Percentiles rank a stretch among this genome's conserved stretches.
phyloP scores from a whole-genome alignment of 192 early-diverging fungal species.

The Coemansia sp. region DNA sequence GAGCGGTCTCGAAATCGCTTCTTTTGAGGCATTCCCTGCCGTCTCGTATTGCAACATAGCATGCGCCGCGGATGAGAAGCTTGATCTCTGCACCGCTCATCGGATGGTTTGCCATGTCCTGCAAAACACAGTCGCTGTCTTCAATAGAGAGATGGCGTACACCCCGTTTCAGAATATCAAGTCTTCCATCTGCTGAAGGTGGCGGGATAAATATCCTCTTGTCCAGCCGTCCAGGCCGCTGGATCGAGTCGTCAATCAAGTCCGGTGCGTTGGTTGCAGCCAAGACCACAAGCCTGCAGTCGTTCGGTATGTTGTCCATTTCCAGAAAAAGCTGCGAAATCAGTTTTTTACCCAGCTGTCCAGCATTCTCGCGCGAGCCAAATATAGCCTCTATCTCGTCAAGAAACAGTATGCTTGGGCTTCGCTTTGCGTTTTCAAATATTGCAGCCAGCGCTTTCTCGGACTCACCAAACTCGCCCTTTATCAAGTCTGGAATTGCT shows the following conservation, averaged over 20 bases:
- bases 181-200: slow-evolving; percentile 61
- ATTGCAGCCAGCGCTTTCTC: slow-evolving; percentile 83
- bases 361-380: slow-evolving; percentile 65
- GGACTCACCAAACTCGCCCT: slow-evolving; percentile 90
- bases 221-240: slow-evolving; percentile 88
- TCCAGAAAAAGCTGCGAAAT: slow-evolving; percentile 79
- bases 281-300: slow-evolving; percentile 70
- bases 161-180: slow-evolving; percentile 63
- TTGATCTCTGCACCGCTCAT: slow-evolving; percentile 50
- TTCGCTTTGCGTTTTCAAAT: slow-evolving; percentile 71
- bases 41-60: slow-evolving; percentile 39
- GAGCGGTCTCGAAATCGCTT: slow-evolving; percentile 16
- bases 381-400: slow-evolving; percentile 95
- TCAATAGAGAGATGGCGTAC: slow-evolving; percentile 34
- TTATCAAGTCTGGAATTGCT: slow-evolving; percentile 78
- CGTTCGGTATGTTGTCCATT: slow-evolving; percentile 65
- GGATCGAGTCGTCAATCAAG: slow-evolving; percentile 71
- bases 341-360: slow-evolving; percentile 72
- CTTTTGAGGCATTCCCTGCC: neutral
- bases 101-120: slow-evolving; percentile 14
- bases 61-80: slow-evolving; percentile 32
- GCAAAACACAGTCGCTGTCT: slow-evolving; percentile 4
- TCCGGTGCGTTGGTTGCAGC: slow-evolving; percentile 86
- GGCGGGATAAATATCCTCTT: slow-evolving; percentile 67
- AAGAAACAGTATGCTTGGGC: slow-evolving; percentile 86